Evolutionary conservation across 768 basidiomycete species (phyloP).

Genomic region (Suillus sp.): DNA sequence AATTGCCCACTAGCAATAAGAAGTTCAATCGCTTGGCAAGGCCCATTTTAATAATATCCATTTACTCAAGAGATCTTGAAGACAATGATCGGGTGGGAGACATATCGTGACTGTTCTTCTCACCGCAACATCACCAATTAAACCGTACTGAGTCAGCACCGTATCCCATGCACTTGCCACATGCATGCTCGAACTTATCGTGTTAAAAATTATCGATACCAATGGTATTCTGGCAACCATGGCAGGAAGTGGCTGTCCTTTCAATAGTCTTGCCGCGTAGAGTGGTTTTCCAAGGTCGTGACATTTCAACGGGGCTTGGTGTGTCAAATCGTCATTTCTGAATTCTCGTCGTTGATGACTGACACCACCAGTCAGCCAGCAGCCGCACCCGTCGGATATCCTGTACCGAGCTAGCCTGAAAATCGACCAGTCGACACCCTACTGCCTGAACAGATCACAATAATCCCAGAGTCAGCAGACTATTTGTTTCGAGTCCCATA

Average conservation of each 20-base stretch:
- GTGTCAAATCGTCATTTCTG: background rate
- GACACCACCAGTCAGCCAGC: background rate
- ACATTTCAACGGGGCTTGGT: background rate
- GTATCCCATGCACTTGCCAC: background rate
- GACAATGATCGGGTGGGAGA: background rate
- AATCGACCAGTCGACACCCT: background rate
- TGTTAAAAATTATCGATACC: slow-evolving; percentile 3
- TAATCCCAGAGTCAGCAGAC: background rate
- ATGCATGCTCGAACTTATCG: background rate
- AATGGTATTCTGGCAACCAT: background rate
- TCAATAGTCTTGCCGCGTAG: background rate
- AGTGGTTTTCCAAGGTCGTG: too few species aligned
- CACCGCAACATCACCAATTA: background rate
- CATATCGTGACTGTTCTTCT: background rate
- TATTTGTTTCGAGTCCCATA: background rate
- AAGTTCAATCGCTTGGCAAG: background rate
- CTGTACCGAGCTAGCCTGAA: background rate
- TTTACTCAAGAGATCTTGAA: background rate
- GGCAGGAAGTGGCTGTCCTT: background rate
- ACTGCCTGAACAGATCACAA: background rate
- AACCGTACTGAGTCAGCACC: background rate
- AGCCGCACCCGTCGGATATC: background rate
- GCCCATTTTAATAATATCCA: background rate
- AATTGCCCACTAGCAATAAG: background rate
- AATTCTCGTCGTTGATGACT: background rate